These are phyloP conservation scores for Flueggea neowawraea DNA, from an alignment of 441 rosid genomes.

Conservation along the genomic window DNA sequence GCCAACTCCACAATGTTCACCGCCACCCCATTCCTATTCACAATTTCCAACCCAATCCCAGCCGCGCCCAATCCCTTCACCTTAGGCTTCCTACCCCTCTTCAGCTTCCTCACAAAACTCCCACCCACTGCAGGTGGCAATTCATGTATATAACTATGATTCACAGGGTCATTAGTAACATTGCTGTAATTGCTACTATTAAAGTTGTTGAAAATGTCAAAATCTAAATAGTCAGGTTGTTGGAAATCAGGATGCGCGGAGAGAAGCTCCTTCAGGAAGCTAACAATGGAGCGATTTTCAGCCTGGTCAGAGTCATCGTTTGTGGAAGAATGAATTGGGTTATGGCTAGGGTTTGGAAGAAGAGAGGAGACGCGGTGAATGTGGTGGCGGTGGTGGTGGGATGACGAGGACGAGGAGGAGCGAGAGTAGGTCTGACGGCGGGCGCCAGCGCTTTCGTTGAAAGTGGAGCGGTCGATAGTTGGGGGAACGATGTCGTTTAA, in stretches of 20 bases:
- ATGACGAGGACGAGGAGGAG: slow-evolving; percentile 24
- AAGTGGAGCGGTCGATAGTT: slow-evolving; percentile 47
- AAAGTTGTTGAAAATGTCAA: slow-evolving; percentile 14
- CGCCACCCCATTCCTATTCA: slow-evolving; percentile 47
- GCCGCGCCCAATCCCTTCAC: slow-evolving; percentile 13
- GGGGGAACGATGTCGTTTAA: slow-evolving; percentile 32
- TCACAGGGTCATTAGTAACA: too few relatives aligned
- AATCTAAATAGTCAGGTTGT: slow-evolving; percentile 13
- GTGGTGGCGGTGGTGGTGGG: slow-evolving; percentile 38
- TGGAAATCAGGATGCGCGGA: slow-evolving; percentile 47
- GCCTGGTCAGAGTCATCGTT: slow-evolving; percentile 31
- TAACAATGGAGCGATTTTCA: slow-evolving; percentile 48
- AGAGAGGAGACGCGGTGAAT: slow-evolving; percentile 55
- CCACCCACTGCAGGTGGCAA: not conserved
- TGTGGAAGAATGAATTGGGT: slow-evolving; percentile 12
- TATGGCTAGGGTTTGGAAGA: slow-evolving; percentile 30
- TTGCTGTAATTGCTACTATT: not conserved
- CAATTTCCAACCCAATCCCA: slow-evolving; percentile 31
- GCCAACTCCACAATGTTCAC: slow-evolving; percentile 46
- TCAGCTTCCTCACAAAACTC: slow-evolving; percentile 42
- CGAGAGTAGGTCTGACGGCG: slow-evolving; percentile 69
- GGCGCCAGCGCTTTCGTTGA: slow-evolving; percentile 77
- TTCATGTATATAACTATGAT: not conserved
- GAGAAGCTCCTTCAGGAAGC: slow-evolving; percentile 41
- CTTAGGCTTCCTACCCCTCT: slow-evolving; percentile 57